Evolutionary conservation across 805 yeast species (phyloP).

Genomic region (Sungouiella blattae): DNA sequence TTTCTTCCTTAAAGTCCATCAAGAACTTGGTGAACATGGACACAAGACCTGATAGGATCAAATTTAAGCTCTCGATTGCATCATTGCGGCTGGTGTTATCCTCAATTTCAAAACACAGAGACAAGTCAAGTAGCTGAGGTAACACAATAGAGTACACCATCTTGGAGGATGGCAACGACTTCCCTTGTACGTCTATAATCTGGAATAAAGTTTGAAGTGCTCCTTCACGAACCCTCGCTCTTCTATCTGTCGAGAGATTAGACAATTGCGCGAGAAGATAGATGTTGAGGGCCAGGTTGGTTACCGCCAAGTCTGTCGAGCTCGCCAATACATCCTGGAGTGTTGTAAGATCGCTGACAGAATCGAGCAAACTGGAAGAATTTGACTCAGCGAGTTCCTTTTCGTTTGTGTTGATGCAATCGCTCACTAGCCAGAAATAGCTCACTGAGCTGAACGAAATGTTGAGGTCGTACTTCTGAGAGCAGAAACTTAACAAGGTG

Average conservation of each 20-base stretch:
- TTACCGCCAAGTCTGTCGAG: conserved; percentile 1
- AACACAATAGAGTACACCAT: conserved; percentile 64
- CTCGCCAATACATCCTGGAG: conserved; percentile 8
- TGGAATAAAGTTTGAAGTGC: conserved; percentile 86
- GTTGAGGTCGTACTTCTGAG: conserved; percentile 71
- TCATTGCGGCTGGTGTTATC: conserved; percentile 25
- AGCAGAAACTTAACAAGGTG: conserved; percentile 66
- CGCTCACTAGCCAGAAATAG: conserved; percentile 90
- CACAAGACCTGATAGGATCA: conserved; percentile 64
- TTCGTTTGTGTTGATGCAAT: conserved; percentile 40
- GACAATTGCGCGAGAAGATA: conserved; percentile 56
- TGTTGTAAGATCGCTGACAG: conserved; percentile 2
- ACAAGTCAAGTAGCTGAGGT: conserved; percentile 42
- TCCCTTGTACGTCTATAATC: conserved; percentile 37
- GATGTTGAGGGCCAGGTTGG: conserved; percentile 49
- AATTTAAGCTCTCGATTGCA: conserved; percentile 59
- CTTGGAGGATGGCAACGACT: conserved; percentile 57
- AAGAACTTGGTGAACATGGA: conserved; percentile 57
- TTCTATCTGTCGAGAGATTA: conserved; percentile 55
- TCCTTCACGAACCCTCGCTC: conserved; percentile 85
- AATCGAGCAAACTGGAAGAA: not conserved
- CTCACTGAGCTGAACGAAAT: conserved; percentile 89
- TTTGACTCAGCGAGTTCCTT: not conserved
- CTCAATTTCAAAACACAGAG: conserved; percentile 3
- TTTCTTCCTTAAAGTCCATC: conserved; percentile 24